phyloP scores from a whole-genome alignment of 139 green algal species.

The Trebouxia sp. region DNA sequence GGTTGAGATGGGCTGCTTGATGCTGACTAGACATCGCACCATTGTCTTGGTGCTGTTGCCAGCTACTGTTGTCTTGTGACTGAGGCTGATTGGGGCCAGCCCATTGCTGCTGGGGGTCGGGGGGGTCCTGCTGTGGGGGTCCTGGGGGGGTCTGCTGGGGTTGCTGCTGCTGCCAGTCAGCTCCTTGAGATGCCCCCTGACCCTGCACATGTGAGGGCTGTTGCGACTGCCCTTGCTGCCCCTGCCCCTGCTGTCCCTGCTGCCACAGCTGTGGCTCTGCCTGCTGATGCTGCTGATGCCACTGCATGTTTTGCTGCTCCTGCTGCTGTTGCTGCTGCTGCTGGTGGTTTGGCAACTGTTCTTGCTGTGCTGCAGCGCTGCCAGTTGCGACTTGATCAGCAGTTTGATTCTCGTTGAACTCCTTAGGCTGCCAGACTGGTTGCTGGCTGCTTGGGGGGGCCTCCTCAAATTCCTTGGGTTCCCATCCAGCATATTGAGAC shows the following conservation, averaged over 20 bases:
- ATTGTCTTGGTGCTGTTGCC: no score
- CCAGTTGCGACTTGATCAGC: neutral
- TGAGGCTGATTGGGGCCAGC: no score
- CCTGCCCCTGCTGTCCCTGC: neutral
- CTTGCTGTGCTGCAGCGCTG: neutral
- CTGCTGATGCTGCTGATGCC: neutral
- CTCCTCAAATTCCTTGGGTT: conserved; percentile 25
- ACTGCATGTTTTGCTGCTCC: neutral
- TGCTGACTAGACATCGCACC: no score
- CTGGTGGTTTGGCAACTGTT: neutral
- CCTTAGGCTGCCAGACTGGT: neutral
- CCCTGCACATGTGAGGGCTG: neutral
- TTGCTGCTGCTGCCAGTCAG: neutral
- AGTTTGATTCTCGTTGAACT: neutral
- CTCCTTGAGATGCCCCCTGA: neutral
- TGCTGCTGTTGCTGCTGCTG: neutral
- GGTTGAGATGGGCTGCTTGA: no score
- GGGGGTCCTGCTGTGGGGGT: neutral
- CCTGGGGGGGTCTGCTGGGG: neutral
- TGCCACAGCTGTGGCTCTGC: neutral
- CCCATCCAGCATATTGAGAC: conserved; percentile 24
- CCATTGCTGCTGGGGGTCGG: no score
- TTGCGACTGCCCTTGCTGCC: neutral
- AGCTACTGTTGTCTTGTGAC: no score
- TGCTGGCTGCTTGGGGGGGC: neutral